Conservation (phyloP, 306 rosid genomes). For the Datisca glomerata region DNA sequence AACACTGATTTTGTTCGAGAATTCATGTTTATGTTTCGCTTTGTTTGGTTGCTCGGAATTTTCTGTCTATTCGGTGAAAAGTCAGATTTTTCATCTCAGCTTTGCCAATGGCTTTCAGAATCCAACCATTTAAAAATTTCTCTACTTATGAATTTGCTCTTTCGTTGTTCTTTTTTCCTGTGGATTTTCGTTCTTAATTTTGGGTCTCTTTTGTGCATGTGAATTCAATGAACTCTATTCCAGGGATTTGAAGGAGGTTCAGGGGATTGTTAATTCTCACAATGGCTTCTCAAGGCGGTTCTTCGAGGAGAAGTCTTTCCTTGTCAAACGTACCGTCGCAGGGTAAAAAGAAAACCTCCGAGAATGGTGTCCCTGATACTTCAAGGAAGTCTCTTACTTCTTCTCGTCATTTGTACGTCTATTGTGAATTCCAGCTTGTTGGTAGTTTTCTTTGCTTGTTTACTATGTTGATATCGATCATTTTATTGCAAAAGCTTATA, state of each 20-base stretch:
- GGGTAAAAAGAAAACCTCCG: conserved; percentile 39
- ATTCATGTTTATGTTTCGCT: too few species aligned
- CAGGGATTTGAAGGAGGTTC: conserved; percentile 17
- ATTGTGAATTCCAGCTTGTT: background rate
- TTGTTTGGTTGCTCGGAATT: too few species aligned
- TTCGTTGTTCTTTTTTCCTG: too few species aligned
- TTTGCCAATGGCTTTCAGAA: too few species aligned
- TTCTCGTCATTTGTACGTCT: conserved; percentile 37
- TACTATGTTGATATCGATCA: background rate
- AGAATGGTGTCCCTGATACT: conserved; percentile 32
- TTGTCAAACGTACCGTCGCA: conserved; percentile 19
- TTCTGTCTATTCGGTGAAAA: too few species aligned
- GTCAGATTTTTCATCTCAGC: too few species aligned
- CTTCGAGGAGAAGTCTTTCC: conserved; percentile 45
- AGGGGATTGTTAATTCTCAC: background rate
- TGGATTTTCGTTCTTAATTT: too few species aligned
- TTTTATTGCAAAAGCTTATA: background rate
- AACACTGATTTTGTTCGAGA: too few species aligned
- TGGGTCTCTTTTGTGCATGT: background rate
- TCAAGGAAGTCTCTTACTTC: conserved; percentile 37
- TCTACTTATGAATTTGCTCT: too few species aligned
- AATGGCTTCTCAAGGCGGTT: conserved; percentile 52
- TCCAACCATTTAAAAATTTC: too few species aligned
- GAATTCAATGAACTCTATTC: conserved; percentile 6
- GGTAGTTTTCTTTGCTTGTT: background rate